These are phyloP conservation scores for Umbilicus rupestris DNA, from an alignment of 164 flowering plant species.

Conservation along the genomic window DNA sequence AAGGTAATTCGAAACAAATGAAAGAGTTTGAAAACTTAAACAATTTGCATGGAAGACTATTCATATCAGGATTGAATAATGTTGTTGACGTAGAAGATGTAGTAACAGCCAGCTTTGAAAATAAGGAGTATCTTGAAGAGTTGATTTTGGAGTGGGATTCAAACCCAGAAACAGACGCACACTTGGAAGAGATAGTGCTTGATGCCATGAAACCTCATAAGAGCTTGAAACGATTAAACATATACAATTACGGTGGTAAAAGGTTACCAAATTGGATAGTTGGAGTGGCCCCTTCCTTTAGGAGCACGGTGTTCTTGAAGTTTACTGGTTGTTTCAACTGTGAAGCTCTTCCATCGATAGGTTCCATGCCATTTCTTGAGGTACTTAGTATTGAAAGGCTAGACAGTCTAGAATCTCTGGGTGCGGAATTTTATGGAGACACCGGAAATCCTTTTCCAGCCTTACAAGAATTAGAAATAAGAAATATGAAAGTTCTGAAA, in stretches of 20 bases:
- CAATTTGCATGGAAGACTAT: conserved; percentile 4
- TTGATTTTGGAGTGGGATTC: conserved; percentile 10
- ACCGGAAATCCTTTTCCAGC: too few species aligned
- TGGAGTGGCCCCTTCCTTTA: neutral
- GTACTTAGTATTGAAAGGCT: too few species aligned
- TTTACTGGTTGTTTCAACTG: conserved; percentile 7
- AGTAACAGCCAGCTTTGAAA: conserved; percentile 9
- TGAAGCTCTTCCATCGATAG: too few species aligned
- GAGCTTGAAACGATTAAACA: conserved; percentile 8
- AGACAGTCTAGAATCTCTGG: too few species aligned
- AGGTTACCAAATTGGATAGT: conserved; percentile 16
- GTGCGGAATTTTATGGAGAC: too few species aligned
- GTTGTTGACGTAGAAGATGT: conserved; percentile 12
- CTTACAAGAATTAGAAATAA: too few species aligned
- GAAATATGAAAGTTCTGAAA: too few species aligned
- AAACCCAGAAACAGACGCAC: neutral
- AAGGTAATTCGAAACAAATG: neutral
- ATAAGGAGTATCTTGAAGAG: conserved; percentile 8
- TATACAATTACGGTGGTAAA: conserved; percentile 10
- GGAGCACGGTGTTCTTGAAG: neutral
- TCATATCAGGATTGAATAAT: conserved; percentile 12
- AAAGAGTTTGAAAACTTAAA: conserved; percentile 5
- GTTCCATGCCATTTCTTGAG: too few species aligned
- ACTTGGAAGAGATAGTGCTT: conserved; percentile 1
- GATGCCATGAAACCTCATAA: conserved; percentile 7